Percentiles rank a stretch among this genome's conserved stretches.
phyloP scores from a whole-genome alignment of 768 basidiomycete species.

The Lactifluus pinguis region DNA sequence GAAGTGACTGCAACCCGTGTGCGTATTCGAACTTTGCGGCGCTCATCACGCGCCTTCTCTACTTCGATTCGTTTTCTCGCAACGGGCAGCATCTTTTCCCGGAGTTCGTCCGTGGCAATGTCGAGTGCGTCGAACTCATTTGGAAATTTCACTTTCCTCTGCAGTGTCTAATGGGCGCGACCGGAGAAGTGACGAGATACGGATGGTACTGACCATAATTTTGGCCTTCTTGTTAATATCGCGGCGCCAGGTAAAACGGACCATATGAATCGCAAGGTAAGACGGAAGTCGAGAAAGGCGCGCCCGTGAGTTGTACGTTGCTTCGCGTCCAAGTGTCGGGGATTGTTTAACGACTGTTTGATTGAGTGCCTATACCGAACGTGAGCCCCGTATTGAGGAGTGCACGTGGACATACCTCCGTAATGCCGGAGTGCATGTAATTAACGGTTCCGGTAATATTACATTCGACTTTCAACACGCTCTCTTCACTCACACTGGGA shows the following conservation, averaged over 20 bases:
- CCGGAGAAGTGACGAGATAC: not conserved
- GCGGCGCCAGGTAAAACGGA: slow-evolving; percentile 88
- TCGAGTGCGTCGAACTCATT: slow-evolving; percentile 82
- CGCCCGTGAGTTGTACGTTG: slow-evolving; percentile 71
- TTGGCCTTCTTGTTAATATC: slow-evolving; percentile 93
- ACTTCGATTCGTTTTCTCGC: slow-evolving; percentile 67
- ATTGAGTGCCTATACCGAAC: slow-evolving; percentile 56
- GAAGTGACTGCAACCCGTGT: slow-evolving; percentile 40
- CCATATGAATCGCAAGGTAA: slow-evolving; percentile 88
- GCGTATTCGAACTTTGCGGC: slow-evolving; percentile 71
- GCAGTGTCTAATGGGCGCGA: not conserved
- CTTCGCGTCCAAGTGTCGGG: slow-evolving; percentile 68
- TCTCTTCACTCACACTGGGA: slow-evolving; percentile 52
- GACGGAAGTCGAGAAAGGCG: slow-evolving; percentile 77
- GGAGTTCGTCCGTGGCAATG: slow-evolving; percentile 71
- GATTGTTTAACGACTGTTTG: slow-evolving; percentile 83
- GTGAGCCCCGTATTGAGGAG: not conserved
- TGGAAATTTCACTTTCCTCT: slow-evolving; percentile 91
- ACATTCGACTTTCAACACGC: slow-evolving; percentile 83
- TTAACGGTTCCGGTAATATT: slow-evolving; percentile 85
- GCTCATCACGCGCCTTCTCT: slow-evolving; percentile 76
- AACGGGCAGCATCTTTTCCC: slow-evolving; percentile 59
- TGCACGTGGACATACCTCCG: slow-evolving; percentile 35
- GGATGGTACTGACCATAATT: slow-evolving; percentile 62
- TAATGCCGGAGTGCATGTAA: slow-evolving; percentile 80